These are phyloP conservation scores for Peronospora destructor DNA, from an alignment of 352 stramenopile genomes.

Conservation along the genomic window DNA sequence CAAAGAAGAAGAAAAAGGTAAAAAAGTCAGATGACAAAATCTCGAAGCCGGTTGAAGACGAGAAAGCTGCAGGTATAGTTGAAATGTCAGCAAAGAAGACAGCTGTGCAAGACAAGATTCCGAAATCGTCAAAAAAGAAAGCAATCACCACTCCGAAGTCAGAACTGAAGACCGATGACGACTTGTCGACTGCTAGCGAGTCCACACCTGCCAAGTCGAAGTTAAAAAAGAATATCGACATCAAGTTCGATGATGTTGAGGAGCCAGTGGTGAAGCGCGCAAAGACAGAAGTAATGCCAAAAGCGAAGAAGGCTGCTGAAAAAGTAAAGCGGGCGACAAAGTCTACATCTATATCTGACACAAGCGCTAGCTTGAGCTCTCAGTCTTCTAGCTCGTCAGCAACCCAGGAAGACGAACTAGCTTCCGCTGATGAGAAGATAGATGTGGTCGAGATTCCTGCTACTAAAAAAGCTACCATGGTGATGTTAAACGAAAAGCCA, in stretches of 20 bases:
- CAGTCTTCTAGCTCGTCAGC: slow-evolving; percentile 11
- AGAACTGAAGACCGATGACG: slow-evolving; percentile 5
- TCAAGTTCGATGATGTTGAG: slow-evolving; percentile 17
- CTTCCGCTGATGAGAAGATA: slow-evolving; percentile 18
- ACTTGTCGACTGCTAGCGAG: slow-evolving; percentile 24
- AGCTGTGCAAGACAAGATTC: slow-evolving; percentile 4
- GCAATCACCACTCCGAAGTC: slow-evolving; percentile 4
- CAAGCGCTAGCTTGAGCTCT: slow-evolving; percentile 14
- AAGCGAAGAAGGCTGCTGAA: slow-evolving; percentile 18
- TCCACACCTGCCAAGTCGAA: slow-evolving; percentile 16
- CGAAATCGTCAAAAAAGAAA: slow-evolving; percentile 25
- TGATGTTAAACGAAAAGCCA: slow-evolving; percentile 6
- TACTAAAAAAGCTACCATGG: slow-evolving; percentile 6
- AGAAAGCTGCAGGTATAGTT: slow-evolving; percentile 1
- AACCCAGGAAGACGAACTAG: slow-evolving; percentile 9
- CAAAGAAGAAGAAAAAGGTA: slow-evolving; percentile 27
- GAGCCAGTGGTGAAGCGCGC: slow-evolving; percentile 33
- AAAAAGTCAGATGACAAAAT: slow-evolving; percentile 14
- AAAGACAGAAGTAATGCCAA: slow-evolving; percentile 23
- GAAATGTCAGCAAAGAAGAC: slow-evolving; percentile 22
- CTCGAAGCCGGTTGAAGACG: slow-evolving; percentile 1
- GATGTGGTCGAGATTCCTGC: slow-evolving; percentile 21
- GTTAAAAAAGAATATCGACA: slow-evolving; percentile 36
- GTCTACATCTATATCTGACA: slow-evolving; percentile 4
- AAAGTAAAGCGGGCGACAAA: slow-evolving; percentile 19